phyloP scores from a whole-genome alignment of 495 filamentous ascomycete species.

The Letharia lupina region DNA sequence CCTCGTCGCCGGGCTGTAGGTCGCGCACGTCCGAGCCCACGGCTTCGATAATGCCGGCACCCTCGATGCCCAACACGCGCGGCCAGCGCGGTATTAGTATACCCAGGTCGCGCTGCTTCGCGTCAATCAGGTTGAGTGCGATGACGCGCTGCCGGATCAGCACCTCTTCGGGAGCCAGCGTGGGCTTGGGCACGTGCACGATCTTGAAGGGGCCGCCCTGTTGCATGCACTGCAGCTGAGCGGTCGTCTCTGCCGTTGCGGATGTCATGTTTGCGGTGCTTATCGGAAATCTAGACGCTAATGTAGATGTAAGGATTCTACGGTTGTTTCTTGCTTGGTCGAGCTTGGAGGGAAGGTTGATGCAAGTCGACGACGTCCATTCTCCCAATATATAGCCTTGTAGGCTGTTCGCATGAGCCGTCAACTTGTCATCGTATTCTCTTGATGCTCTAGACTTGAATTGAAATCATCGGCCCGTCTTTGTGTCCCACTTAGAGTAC shows the following conservation, averaged over 20 bases:
- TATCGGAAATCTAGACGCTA: no score
- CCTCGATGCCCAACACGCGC: constrained; percentile 35
- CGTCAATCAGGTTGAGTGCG: constrained; percentile 40
- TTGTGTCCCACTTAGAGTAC: no score
- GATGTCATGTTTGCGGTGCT: no score
- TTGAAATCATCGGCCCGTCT: no score
- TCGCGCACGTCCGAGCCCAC: constrained; percentile 31
- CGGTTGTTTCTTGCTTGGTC: no score
- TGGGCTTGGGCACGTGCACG: constrained; percentile 29
- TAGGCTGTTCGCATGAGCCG: no score
- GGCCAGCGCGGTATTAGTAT: constrained; percentile 29
- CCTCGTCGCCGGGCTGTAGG: constrained; percentile 37
- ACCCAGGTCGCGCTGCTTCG: constrained; percentile 28
- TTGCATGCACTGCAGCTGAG: constrained; percentile 12
- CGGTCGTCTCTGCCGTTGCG: constrained; percentile 8
- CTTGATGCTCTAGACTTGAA: no score
- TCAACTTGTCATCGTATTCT: no score
- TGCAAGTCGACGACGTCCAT: no score
- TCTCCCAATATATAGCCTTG: no score
- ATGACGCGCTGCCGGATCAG: constrained; percentile 36
- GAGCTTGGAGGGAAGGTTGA: no score
- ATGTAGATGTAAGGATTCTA: no score
- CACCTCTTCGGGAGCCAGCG: constrained; percentile 31
- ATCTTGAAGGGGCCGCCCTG: constrained; percentile 29
- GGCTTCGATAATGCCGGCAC: constrained; percentile 36